Evolutionary conservation across 352 stramenopile species (phyloP).

Genomic region (Pythium sp.): DNA sequence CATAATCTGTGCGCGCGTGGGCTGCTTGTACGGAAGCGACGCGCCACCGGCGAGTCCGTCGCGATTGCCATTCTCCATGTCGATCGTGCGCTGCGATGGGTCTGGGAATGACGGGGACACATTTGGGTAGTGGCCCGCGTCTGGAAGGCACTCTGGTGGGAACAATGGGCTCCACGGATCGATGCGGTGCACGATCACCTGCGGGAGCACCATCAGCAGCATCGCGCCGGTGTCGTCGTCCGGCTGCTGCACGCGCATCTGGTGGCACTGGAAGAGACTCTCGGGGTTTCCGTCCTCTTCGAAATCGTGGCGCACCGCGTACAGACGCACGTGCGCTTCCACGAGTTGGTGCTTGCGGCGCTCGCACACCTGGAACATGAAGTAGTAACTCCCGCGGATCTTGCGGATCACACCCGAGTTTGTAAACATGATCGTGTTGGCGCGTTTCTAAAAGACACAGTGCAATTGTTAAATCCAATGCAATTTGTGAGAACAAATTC

Average conservation of each 20-base stretch:
- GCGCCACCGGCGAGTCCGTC: constrained; percentile 37
- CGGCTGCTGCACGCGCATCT: constrained; percentile 88
- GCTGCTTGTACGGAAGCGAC: constrained; percentile 41
- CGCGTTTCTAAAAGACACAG: constrained; percentile 51
- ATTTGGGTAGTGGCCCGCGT: constrained; percentile 43
- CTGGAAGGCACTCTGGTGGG: constrained; percentile 68
- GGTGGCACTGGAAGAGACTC: constrained; percentile 72
- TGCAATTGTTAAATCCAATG: background rate
- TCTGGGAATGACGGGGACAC: constrained; percentile 63
- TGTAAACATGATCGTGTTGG: constrained; percentile 86
- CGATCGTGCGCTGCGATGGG: constrained; percentile 62
- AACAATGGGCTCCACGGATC: constrained; percentile 85
- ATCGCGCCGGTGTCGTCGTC: constrained; percentile 80
- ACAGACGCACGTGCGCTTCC: constrained; percentile 79
- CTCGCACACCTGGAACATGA: constrained; percentile 91
- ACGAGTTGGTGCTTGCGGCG: constrained; percentile 87
- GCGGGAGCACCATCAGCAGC: constrained; percentile 79
- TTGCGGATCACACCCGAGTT: constrained; percentile 84
- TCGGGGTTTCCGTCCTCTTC: constrained; percentile 49
- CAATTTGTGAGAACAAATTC: background rate
- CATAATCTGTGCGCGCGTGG: constrained; percentile 70
- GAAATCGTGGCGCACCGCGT: constrained; percentile 74
- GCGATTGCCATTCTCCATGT: constrained; percentile 85
- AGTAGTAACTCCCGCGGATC: constrained; percentile 88
- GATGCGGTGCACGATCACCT: constrained; percentile 83